These are phyloP conservation scores for Gymnopus androsaceus DNA, from an alignment of 1,284 basidiomycete genomes.

Conservation along the genomic window DNA sequence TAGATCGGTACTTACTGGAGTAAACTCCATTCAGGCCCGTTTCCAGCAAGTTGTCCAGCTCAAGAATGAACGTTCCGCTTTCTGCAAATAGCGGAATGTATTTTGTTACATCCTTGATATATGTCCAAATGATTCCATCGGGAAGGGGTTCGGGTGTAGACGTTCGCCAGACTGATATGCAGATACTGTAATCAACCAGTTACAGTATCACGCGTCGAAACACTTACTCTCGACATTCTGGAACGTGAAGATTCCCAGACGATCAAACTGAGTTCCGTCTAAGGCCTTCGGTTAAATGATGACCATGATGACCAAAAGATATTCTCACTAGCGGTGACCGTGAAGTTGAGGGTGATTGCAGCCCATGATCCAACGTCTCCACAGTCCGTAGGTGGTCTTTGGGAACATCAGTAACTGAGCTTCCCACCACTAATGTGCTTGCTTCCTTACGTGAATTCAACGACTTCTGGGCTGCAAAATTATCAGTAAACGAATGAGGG, in stretches of 20 bases:
- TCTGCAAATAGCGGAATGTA: constrained; percentile 70
- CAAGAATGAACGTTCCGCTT: constrained; percentile 67
- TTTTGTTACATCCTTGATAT: constrained; percentile 74
- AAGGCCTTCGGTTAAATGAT: neutral
- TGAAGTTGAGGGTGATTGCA: constrained; percentile 73
- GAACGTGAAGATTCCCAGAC: constrained; percentile 72
- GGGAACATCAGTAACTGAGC: neutral
- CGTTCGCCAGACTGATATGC: constrained; percentile 64
- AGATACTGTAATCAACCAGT: neutral
- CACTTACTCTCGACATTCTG: constrained; percentile 72
- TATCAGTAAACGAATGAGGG: neutral
- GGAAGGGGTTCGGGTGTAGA: constrained; percentile 78
- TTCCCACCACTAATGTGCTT: neutral
- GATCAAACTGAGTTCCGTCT: constrained; percentile 78
- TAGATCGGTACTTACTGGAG: constrained; percentile 52
- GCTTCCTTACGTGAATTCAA: constrained; percentile 28
- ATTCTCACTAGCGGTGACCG: constrained; percentile 53
- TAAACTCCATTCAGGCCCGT: constrained; percentile 64
- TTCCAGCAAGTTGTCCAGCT: constrained; percentile 70
- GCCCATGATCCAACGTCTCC: constrained; percentile 71
- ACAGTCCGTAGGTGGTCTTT: constrained; percentile 71
- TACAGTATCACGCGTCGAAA: neutral
- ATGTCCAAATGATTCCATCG: constrained; percentile 78
- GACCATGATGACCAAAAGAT: neutral
- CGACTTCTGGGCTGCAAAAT: constrained; percentile 42